These are phyloP conservation scores for Caloboletus firmus DNA, from an alignment of 1,284 basidiomycete genomes.

Conservation along the genomic window DNA sequence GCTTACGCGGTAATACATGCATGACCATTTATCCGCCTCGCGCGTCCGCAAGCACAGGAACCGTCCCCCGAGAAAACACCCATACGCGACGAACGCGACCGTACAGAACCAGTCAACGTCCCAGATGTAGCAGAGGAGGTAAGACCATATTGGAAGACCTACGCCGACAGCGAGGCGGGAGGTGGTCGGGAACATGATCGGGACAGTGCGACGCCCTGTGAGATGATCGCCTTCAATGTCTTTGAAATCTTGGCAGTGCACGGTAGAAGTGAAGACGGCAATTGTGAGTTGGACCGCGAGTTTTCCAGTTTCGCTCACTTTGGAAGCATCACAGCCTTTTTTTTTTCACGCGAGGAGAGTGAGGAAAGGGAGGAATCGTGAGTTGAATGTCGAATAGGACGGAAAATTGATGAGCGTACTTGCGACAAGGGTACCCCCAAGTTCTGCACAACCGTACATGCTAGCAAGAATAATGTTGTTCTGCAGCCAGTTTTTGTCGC, in stretches of 20 bases:
- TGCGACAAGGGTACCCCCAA: constrained; percentile 40
- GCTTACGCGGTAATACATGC: constrained; percentile 38
- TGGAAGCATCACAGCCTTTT: constrained; percentile 17
- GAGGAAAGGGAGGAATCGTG: not conserved
- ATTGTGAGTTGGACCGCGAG: constrained; percentile 31
- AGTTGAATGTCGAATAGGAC: not conserved
- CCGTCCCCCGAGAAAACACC: constrained; percentile 28
- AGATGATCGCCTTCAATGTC: constrained; percentile 38
- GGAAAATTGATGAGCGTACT: constrained; percentile 23
- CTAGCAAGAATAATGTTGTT: constrained; percentile 40
- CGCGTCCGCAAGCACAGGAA: constrained; percentile 28
- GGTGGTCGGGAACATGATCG: constrained; percentile 35
- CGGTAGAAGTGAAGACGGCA: constrained; percentile 36
- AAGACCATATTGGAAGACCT: constrained; percentile 28
- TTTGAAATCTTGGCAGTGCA: constrained; percentile 45
- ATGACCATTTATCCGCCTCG: constrained; percentile 32
- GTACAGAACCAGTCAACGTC: constrained; percentile 27
- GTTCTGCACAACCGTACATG: constrained; percentile 40
- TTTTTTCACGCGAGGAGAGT: not conserved
- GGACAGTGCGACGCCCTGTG: constrained; percentile 37
- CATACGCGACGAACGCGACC: constrained; percentile 28
- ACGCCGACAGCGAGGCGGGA: constrained; percentile 30
- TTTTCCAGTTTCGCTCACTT: constrained; percentile 23
- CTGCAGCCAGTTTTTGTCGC: constrained; percentile 38
- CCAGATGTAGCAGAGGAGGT: constrained; percentile 26